Evolutionary conservation across 2,329 filamentous ascomycete species (phyloP), one percentile per base, ranked within the genome.

Genomic region (Pseudogymnoascus sp.): DNA sequence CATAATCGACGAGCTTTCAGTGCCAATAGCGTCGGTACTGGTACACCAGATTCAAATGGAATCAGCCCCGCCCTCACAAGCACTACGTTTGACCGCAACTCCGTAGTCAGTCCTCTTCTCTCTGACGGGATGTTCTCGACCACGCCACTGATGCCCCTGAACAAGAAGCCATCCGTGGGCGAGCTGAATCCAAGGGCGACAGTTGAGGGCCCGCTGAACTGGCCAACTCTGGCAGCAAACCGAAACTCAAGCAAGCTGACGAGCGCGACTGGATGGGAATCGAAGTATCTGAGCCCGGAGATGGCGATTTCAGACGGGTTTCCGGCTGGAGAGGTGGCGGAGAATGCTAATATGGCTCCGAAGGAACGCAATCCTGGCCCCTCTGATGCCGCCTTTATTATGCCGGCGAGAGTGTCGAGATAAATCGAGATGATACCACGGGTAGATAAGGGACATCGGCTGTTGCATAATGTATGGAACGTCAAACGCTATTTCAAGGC

Each of bases 151-250:
- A 33, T 56, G 50, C 29, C 10, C 9, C 29, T 19, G 17, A 26
- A 33, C 10, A 29, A 10, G 29, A 56, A 35, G n/a, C 50, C 29
- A 35, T 56, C 50, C 29, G 29, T 33, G n/a, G 50, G 50, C 3
- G 50, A 56, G n/a, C 29, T 33, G n/a, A 35, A 56, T 56, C 29
- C 42, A 9, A 46, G 37, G 11, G 60, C 60, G 59, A 62, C 60
- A 17, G 23, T 62, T 35, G 17, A 44, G n/a, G 60, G 60, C 9
- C 60, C 60, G 23, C 21, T 62, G 19, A 53, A 53, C 29, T 62
- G 60, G 60, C 60, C 60, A 59, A 62, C 21, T 13, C 10, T 56
- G 11, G 17, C 29, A 15, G 29, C 10, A 35, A 35, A 35, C 23
- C 59, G 59, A 33, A 56, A 56, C 29, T 35, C 50, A 33, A 33